Base-by-base conservation (phyloP, 306 rosid species). In the Pterocarpus macrocarpus region DNA sequence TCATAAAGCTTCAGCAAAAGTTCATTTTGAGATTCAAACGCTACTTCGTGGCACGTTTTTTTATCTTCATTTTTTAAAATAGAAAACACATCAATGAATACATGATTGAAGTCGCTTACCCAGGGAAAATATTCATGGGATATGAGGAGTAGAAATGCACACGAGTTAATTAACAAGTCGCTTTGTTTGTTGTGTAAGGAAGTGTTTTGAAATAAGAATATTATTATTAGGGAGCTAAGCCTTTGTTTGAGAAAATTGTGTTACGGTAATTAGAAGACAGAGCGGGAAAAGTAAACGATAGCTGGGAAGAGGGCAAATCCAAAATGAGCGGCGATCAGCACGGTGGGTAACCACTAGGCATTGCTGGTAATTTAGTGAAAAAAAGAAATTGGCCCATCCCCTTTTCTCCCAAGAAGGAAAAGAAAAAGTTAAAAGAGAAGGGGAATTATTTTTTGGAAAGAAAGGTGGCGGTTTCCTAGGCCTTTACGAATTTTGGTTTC, bases 391-490 rank as follows among this genome's bases (percentile, higher is more conserved):
- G 88, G 86, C 82, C 82, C 76, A 86, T 56, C 75, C 22, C 12
- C 50, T 63, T 71, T 33, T 63, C 49, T 47, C 61, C 58, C 33
- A 79, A 22, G 30, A 9, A 63, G 59, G 85, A 81, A 83, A 90
- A 85, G 87, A 80, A 82, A 80, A 83, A 81, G 86, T 10, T 15
- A 14, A 68, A 33, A 43, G 38, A 7, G 14, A 36, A 36, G 63
- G 33, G 10, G 10, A 8, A 53, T 9, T 11, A 44, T 57, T 30
- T 75, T 16, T 43, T 6, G 52, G 22, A 14, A 71, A 79, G 9
- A 15, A 80, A 80, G 64, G 82, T 53, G 85, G 77, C 84, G 62
- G 80, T 89, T 90, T 85, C 89, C 88, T 88, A 82, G 91, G 87
- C 17, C 17, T 55, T 84, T 83, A 84, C 79, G 71, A 83, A 44